A percentile compares a stretch with the other conserved stretches of the same genome.
These are phyloP conservation scores for Penicillium palitans DNA, from an alignment of 2,329 filamentous ascomycete species.

Conservation along the genomic window DNA sequence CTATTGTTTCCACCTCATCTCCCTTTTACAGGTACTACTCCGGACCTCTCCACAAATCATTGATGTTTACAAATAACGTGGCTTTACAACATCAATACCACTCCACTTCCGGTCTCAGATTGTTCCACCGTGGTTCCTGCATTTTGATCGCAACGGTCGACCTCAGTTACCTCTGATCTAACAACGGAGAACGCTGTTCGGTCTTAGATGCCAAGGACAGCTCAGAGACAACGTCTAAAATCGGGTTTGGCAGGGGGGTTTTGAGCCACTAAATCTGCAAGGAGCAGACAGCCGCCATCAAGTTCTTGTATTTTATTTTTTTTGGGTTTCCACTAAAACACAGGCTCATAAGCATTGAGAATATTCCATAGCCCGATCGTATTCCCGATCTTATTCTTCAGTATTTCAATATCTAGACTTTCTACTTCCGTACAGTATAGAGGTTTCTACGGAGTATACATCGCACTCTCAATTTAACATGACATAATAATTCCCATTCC, in stretches of 20 bases:
- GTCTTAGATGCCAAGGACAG: neutral
- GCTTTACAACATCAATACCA: neutral
- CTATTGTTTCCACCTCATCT: neutral
- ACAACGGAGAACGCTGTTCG: neutral
- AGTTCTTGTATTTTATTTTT: neutral
- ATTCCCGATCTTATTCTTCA: neutral
- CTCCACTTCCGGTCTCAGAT: neutral
- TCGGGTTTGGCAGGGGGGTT: neutral
- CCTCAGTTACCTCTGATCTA: neutral
- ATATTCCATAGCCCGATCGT: neutral
- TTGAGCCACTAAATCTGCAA: slow-evolving; percentile 4
- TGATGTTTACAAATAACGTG: neutral
- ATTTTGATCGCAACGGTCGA: neutral
- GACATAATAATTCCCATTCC: no score
- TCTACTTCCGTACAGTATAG: neutral
- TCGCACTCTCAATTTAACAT: neutral
- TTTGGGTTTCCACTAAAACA: slow-evolving; percentile 1
- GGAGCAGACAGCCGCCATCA: slow-evolving; percentile 2
- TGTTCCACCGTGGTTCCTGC: neutral
- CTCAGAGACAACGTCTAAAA: neutral
- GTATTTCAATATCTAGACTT: neutral
- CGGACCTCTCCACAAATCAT: neutral
- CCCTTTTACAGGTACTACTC: neutral
- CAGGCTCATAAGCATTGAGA: neutral
- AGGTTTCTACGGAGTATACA: neutral